Conservation (phyloP, 495 filamentous ascomycete genomes). For the Rostrohypoxylon terebratum region DNA sequence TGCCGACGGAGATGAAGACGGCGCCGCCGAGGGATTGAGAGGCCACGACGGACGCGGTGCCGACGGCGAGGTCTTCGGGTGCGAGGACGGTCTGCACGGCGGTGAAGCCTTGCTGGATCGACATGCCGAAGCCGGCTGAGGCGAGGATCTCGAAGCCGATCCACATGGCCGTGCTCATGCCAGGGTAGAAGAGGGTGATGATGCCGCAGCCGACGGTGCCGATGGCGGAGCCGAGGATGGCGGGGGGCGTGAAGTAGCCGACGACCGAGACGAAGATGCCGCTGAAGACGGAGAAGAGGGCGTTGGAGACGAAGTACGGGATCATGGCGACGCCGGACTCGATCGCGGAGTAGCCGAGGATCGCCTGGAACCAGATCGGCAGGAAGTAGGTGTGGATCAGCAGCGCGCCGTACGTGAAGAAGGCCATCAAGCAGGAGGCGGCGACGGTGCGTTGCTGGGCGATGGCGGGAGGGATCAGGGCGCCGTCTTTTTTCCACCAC, state of each 20-base stretch:
- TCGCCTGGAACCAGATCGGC: constrained; percentile 86
- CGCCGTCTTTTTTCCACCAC: constrained; percentile 64
- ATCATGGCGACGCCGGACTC: constrained; percentile 76
- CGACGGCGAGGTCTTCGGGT: constrained; percentile 64
- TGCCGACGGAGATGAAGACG: constrained; percentile 67
- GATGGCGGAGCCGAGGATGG: constrained; percentile 68
- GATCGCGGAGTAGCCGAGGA: constrained; percentile 73
- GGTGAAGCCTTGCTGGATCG: constrained; percentile 66
- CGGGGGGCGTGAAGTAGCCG: constrained; percentile 77
- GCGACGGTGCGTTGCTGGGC: constrained; percentile 73
- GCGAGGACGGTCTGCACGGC: constrained; percentile 66
- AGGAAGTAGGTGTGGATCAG: constrained; percentile 73
- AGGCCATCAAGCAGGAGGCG: constrained; percentile 62
- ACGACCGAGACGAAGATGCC: constrained; percentile 59
- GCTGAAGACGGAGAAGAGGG: constrained; percentile 67
- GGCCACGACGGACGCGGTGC: constrained; percentile 68
- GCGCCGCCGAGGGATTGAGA: constrained; percentile 69
- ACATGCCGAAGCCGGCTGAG: constrained; percentile 70
- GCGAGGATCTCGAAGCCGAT: constrained; percentile 73
- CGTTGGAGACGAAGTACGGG: constrained; percentile 71
- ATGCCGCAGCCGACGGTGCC: constrained; percentile 73
- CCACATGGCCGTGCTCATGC: constrained; percentile 58
- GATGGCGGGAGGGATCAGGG: constrained; percentile 76
- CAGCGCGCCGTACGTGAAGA: constrained; percentile 67
- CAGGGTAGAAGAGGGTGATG: constrained; percentile 65